Base-by-base conservation (phyloP, 2,329 filamentous ascomycete species). In the Colletotrichum sp. region DNA sequence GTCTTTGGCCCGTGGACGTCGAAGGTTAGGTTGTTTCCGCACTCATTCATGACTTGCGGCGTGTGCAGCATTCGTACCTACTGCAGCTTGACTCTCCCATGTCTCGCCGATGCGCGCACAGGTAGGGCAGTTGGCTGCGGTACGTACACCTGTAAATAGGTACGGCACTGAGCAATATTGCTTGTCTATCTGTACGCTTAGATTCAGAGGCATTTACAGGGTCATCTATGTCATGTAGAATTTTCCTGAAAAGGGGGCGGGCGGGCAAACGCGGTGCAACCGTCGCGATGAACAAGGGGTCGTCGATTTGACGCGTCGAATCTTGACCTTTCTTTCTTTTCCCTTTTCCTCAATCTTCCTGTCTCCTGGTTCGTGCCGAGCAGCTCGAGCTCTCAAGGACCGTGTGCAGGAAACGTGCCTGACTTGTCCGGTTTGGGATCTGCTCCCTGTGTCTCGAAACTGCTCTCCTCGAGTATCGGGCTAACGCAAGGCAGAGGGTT, bases 261-360 rank as follows among this genome's bases (percentile, higher is more conserved):
- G 36, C 36, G 24, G 16, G 63, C 21, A 66, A 74, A 71, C 73
- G 71, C 72, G 71, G 78, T 78, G 76, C 74, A 78, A 78, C 77
- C 69, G 36, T 68, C 75, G 77, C 71, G 65, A 63, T 72, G 71
- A 72, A 76, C 65, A 64, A 39, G 68, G 28, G 66, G 5, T 34
- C n/a, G 36, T 49, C 34, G 34, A 21, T 65, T 65, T 65, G 36
- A 26, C 63, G 36, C 24, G 63, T 66, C 49, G 36, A 34, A 62
- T 62, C 62, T 49, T 15, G 26, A 16, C 18, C n/a, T 66, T 52
- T 66, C 24, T 66, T 28, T 13, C 32, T 26, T 67, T 69, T 18
- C 34, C 57, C 39, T 71, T 44, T 44, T n/a, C 28, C 68, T 36
- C 30, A 64, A 59, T 18, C 44, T 28, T 65, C 63, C 36, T 24